Evolutionary conservation across 192 early-diverging fungal genomes (phyloP), one percentile per base, ranked within the genome.

Genomic region (Coemansia sp.): DNA sequence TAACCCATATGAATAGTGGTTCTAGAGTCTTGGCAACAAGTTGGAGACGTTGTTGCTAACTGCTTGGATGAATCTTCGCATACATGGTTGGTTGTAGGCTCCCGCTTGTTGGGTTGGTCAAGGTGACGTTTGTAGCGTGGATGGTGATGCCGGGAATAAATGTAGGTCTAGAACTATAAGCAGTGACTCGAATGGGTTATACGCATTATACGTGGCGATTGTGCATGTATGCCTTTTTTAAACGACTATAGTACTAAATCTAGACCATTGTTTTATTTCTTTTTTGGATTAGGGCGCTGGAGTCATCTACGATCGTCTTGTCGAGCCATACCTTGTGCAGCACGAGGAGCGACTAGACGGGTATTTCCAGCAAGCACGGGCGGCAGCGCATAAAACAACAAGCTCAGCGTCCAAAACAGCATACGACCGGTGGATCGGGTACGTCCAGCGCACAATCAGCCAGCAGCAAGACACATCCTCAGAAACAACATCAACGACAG

Each of bases 131-230:
- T 49, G 57, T 81, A 27, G 64, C 55, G 2, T 81, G 74, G 80
- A 68, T 81, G 30, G 54, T 78, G 14, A 53, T 81, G 59, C 80
- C 80, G 10, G 73, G 74, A 30, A 78, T 76, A 37, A 65, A 81
- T 19, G 78, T 72, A 72, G 61, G 75, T 64, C 34, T 37, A 37
- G 34, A 37, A 30, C 27, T 2, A 6, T 37, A 37, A 8, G 34
- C 34, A 30, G 7, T 7, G 27, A 30, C 27, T 30, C 27, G 27
- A 30, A 7, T 47, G 17, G 9, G 38, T 48, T 40, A 24, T 34
- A n/a, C n/a, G n/a, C n/a, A n/a, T n/a, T n/a, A n/a, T n/a, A n/a
- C n/a, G n/a, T n/a, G n/a, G n/a, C n/a, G n/a, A n/a, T n/a, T n/a
- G n/a, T n/a, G n/a, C n/a, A n/a, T n/a, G n/a, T n/a, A n/a, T n/a